Evolutionary conservation across 1,284 basidiomycete genomes (phyloP).

Genomic region (Lignosus rhinocerotis): DNA sequence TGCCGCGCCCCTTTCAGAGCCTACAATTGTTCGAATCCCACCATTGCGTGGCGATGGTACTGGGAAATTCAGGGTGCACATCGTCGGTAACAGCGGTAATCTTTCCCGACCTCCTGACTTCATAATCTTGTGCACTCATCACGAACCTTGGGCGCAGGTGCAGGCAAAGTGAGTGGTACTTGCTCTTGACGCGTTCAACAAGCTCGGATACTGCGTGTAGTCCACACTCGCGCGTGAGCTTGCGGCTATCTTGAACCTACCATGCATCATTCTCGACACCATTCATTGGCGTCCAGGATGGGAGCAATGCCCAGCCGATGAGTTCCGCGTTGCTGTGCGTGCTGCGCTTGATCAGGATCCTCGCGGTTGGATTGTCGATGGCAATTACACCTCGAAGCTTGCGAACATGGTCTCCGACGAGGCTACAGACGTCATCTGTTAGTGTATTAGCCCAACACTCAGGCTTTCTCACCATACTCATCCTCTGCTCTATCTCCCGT

Average conservation of each 20-base stretch:
- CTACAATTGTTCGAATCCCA: background rate
- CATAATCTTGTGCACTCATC: background rate
- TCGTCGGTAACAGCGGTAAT: conserved; percentile 2
- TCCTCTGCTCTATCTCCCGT: background rate
- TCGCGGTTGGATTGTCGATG: conserved; percentile 33
- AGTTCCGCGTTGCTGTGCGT: conserved; percentile 23
- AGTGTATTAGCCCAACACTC: conserved; percentile 21
- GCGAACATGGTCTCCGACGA: conserved; percentile 12
- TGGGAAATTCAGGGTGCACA: background rate
- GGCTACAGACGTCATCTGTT: conserved; percentile 64
- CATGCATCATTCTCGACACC: conserved; percentile 28
- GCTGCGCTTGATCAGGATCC: conserved; percentile 19
- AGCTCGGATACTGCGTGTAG: conserved; percentile 32
- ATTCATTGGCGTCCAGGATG: conserved; percentile 31
- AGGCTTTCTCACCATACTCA: background rate
- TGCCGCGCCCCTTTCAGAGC: no score
- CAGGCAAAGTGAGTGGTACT: conserved; percentile 6
- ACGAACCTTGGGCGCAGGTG: background rate
- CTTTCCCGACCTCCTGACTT: no score
- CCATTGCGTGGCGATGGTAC: background rate
- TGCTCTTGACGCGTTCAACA: background rate
- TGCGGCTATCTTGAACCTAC: conserved; percentile 41
- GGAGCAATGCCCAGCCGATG: conserved; percentile 19
- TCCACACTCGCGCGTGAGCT: conserved; percentile 50
- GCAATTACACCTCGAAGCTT: conserved; percentile 24